Base-by-base conservation (phyloP, 2,329 filamentous ascomycete genomes). In the Pseudomassariella vexata region DNA sequence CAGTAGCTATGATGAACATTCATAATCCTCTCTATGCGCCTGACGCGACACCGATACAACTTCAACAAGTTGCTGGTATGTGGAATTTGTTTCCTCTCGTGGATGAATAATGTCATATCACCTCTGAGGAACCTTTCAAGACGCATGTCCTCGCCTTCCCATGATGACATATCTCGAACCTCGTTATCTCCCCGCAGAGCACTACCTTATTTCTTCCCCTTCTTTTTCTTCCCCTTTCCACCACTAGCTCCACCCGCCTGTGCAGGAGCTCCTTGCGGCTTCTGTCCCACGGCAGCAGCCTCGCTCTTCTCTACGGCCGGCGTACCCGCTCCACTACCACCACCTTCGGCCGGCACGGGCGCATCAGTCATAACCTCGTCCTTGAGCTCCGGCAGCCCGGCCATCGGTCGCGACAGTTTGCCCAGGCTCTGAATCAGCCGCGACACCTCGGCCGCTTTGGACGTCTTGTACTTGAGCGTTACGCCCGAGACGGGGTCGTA, bases 381-480 rank as follows among this genome's bases (percentile, higher is more conserved):
- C 36, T 43, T 52, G 32, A 31, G 56, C 39, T 42, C 53, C 11
- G 66, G 63, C 44, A 81, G 52, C 20, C 69, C 76, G 10, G 74
- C 76, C 68, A 84, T 81, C 36, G 69, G 73, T 34, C 79, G 71
- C n/a, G 82, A 86, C 45, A 95, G 60, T 36, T 76, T 73, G 1
- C 87, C 88, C 41, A 98, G 59, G 25, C 81, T 76, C 31, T 78
- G 76, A 36, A 98, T 76, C 48, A 98, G 63, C 18, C 92, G 71
- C 16, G 83, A 82, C 8, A 98, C 88, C 62, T 96, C 90, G 14
- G 86, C 85, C 14, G 84, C 86, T 62, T 95, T 94, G 54, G 82
- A 82, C 21, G 92, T 98, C 55, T 77, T 74, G 68, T 95, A 96
- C 63, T 95, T 94, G 41, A 98, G 72, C 39, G 82, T 82, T 36